Conservation (phyloP, 257 asterid species). For the Fraxinus pennsylvanica region DNA sequence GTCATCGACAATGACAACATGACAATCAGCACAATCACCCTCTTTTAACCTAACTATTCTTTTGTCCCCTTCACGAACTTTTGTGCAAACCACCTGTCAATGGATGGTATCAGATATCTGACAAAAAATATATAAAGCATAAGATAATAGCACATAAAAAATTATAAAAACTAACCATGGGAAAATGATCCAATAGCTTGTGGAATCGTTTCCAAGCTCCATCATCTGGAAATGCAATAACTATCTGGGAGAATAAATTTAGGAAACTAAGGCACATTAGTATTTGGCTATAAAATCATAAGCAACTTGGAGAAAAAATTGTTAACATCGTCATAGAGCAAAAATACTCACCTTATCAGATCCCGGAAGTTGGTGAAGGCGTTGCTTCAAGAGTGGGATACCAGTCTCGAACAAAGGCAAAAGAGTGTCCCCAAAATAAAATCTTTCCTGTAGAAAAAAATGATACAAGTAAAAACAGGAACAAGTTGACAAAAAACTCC, state of each 20-base stretch:
- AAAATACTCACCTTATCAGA: constrained; percentile 56
- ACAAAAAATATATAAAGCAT: constrained; percentile 18
- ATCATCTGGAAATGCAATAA: constrained; percentile 95
- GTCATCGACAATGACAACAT: constrained; percentile 95
- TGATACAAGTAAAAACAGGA: constrained; percentile 10
- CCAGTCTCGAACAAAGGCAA: constrained; percentile 94
- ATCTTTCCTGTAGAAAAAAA: constrained; percentile 73
- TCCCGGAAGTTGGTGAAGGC: constrained; percentile 71
- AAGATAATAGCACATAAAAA: neutral
- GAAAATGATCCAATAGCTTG: constrained; percentile 73
- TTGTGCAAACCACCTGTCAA: constrained; percentile 82
- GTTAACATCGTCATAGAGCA: constrained; percentile 9
- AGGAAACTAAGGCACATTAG: constrained; percentile 3
- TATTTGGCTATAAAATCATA: neutral
- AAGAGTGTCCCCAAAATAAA: constrained; percentile 82
- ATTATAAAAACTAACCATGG: constrained; percentile 53
- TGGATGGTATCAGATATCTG: constrained; percentile 6
- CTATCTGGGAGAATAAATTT: constrained; percentile 53
- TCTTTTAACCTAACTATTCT: constrained; percentile 89
- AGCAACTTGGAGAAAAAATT: neutral
- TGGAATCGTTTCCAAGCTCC: constrained; percentile 99
- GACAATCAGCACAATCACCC: constrained; percentile 89
- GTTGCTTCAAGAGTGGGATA: constrained; percentile 80
- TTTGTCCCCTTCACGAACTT: constrained; percentile 96
- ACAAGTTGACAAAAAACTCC: neutral